Base-by-base conservation (phyloP, 2,329 filamentous ascomycete species). In the Aspergillus sp. region DNA sequence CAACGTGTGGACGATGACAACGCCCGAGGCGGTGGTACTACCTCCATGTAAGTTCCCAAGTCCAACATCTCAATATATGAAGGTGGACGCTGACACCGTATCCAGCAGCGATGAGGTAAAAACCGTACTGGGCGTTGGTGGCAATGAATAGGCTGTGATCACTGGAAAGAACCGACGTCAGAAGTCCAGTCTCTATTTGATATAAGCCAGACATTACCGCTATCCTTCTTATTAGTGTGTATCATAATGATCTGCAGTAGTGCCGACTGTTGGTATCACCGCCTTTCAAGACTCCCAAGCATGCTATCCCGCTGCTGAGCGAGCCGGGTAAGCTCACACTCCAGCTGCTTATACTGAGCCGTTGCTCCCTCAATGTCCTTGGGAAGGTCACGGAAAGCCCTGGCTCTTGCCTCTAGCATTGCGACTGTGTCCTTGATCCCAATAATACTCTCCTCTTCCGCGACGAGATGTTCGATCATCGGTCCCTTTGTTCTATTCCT, bases 321-420 rank as follows among this genome's bases (percentile, higher is more conserved):
- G 32, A 85, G 60, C 7, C 63, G 60, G 24, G 71, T 67, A 28
- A 93, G 63, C 48, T 86, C 75, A 2, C 64, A 61, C 38, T 82
- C 73, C 26, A 86, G 60, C 17, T 68, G 64, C 42, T 82, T 80
- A 16, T 94, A 68, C 52, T 84, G 78, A n/a, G 67, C 61, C 44
- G 79, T 72, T 22, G 86, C 86, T 29, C 74, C 69, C 29, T 78
- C 71, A 6, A 73, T 60, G 49, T 93, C 78, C 4, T 77, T 78
- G 1, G 86, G 82, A 38, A 94, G 57, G 5, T 80, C 78, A 33
- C 78, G 73, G 44, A 86, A 93, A 14, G 68, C 69, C 24, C 67
- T 67, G 12, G 89, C 66, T 40, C 80, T 72, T 1, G 75, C 75
- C 33, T 79, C 73, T 41, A 86, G 86, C 8, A 67, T 68, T 28